Base-by-base conservation (phyloP, 768 basidiomycete genomes). In the Phaffia tasmanica region DNA sequence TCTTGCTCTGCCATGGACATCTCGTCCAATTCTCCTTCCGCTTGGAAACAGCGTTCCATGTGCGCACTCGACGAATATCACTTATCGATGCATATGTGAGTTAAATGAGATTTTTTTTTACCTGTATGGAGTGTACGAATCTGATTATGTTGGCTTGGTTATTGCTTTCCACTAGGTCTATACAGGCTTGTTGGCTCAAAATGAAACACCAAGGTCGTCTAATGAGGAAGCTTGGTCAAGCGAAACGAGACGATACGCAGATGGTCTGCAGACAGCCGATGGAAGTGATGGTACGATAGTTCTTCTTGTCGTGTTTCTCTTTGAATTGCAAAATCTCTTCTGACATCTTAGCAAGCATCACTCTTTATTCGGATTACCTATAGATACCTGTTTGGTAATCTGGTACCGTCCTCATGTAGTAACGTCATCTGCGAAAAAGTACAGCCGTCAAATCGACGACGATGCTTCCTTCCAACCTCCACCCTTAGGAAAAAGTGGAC, bases 201-300 rank as follows among this genome's bases (percentile, higher is more conserved):
- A 73, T 25, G 75, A 76, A 48, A 29, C 76, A 5, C 71, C 70
- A 35, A 71, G 60, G 23, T 68, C 64, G 0, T 69, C 58, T 16
- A 64, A 70, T 18, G 68, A 72, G 55, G 72, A 74, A 53, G 71
- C 70, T 4, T 70, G 72, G n/a, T 48, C 35, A 5, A 67, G 68
- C 11, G 72, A 74, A 49, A 83, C 89, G 1, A 83, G 89, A 14
- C 83, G 88, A 56, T 97, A 95, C 74, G 81, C 85, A 64, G 94
- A 98, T 73, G 93, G 93, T 1, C 79, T 98, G 15, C 88, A 94
- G 76, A 84, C 85, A 15, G 83, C 89, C 70, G 93, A 98, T 71
- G 81, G 82, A 11, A 87, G 88, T 59, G 89, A 93, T 74, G 65
- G 65, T 66, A 9, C 9, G 65, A 46, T 29, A 2, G 14, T 32